phyloP scores from a whole-genome alignment of 441 rosid genomes.

The Populus hybrid region DNA sequence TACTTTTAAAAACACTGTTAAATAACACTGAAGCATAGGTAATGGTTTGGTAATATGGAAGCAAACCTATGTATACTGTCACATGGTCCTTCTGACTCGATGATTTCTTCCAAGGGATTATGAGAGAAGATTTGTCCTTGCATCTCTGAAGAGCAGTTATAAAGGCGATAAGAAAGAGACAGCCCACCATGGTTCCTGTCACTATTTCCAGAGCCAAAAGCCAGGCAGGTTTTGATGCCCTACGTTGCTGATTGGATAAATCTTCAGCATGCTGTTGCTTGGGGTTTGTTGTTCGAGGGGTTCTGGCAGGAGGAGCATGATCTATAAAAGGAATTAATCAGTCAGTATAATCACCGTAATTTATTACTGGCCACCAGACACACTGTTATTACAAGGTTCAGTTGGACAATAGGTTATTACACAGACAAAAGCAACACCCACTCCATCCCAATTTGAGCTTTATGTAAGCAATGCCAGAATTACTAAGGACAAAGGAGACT shows the following conservation, averaged over 20 bases:
- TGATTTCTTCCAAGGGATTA: slow-evolving; percentile 98
- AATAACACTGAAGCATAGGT: slow-evolving; percentile 9
- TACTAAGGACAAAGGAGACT: background rate
- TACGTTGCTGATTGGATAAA: slow-evolving; percentile 48
- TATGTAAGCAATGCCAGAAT: background rate
- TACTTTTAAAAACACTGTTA: background rate
- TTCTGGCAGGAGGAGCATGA: slow-evolving; percentile 39
- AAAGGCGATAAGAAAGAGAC: slow-evolving; percentile 55
- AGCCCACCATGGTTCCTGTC: slow-evolving; percentile 82
- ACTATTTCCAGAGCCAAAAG: slow-evolving; percentile 77
- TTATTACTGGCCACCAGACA: slow-evolving; percentile 3
- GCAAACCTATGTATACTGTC: slow-evolving; percentile 70
- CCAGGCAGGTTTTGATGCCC: slow-evolving; percentile 71
- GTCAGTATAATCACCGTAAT: slow-evolving; percentile 7
- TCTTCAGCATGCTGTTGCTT: slow-evolving; percentile 47
- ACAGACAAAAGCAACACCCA: background rate
- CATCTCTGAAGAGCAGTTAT: slow-evolving; percentile 67
- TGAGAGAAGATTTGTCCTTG: slow-evolving; percentile 73
- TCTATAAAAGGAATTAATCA: slow-evolving; percentile 33
- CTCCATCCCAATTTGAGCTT: background rate
- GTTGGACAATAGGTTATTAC: background rate
- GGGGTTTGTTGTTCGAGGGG: slow-evolving; percentile 36
- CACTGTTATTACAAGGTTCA: slow-evolving; percentile 4
- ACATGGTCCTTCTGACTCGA: slow-evolving; percentile 72
- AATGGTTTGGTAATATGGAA: slow-evolving; percentile 18